Base-by-base conservation (phyloP, 345 rosid genomes). In the Crucihimalaya himalaica region DNA sequence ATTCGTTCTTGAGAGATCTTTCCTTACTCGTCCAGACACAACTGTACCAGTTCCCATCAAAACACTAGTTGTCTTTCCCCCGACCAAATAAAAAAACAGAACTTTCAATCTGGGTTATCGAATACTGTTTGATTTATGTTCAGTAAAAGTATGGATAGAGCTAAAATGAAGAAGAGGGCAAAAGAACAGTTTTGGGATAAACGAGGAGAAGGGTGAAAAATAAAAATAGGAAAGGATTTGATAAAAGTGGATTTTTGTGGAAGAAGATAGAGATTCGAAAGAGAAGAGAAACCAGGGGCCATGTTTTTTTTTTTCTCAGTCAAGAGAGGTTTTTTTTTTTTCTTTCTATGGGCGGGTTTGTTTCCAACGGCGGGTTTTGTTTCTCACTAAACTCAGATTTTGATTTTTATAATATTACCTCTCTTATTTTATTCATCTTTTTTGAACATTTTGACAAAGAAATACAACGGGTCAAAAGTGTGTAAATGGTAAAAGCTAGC, bases 41-140 rank as follows among this genome's bases (percentile, higher is more conserved):
- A 9, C 32, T 13, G 56, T 71, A 55, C 73, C 77, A 32, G 66
- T 15, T 43, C 69, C 73, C 81, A 77, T 76, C 7, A 1, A 53
- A 28, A 53, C 59, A 27, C 54, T 48, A 48, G 5, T 8, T 19
- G 20, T 48, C 2, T 48, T 47, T 47, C 4, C 23, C 52, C 53
- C 27, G 27, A 20, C 23, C 6, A 20, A 11, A 48, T 10, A 0
- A 20, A 20, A 20, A 20, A 21, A 35, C 70, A 18, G 42, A 46
- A 18, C 15, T 29, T 69, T 28, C 43, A 20, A 27, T 61, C 51
- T 27, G 68, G 28, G 50, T 46, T 70, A 21, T 20, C 21, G 42
- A 46, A n/a, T 5, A 63, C 43, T 28, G 43, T 64, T 63, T 2
- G 54, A 18, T 16, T 46, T 46, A 11, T 18, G 4, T 46, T 42